Percentiles rank a stretch among this genome's conserved stretches.
Conservation (phyloP, 1,284 basidiomycete genomes). For the Boletus mariae region DNA sequence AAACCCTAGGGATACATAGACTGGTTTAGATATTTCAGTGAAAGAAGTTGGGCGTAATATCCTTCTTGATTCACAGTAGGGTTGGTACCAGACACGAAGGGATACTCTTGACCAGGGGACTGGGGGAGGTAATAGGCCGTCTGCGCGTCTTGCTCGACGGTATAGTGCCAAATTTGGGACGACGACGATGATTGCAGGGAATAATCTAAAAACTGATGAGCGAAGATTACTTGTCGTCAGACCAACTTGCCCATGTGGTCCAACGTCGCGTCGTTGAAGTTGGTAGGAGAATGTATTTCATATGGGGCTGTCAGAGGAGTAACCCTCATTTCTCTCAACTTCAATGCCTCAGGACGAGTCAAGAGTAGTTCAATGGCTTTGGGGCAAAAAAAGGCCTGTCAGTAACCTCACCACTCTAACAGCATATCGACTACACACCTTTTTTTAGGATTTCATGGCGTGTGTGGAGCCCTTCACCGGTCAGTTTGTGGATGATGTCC, state of each 20-base stretch:
- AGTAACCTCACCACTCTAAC: not conserved
- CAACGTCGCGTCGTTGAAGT: not conserved
- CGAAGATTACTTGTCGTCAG: not conserved
- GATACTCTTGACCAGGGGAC: slow-evolving; percentile 1
- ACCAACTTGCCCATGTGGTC: slow-evolving; percentile 7
- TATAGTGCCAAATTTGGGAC: not conserved
- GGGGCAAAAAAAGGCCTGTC: not conserved
- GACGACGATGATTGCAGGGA: not conserved
- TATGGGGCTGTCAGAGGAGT: not conserved
- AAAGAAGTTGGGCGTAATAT: not conserved
- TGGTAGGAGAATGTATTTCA: not conserved
- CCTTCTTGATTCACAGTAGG: not conserved
- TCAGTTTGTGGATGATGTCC: slow-evolving; percentile 12
- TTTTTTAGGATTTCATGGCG: slow-evolving; percentile 22
- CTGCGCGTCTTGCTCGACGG: not conserved
- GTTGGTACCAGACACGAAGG: not conserved
- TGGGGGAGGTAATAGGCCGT: not conserved
- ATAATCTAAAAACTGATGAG: not conserved
- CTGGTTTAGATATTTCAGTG: not conserved
- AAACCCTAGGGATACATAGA: not conserved
- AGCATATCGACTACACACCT: slow-evolving; percentile 8
- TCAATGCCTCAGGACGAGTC: not conserved
- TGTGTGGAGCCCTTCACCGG: slow-evolving; percentile 14
- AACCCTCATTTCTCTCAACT: not conserved
- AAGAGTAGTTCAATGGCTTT: slow-evolving; percentile 17